Evolutionary conservation across 2,329 filamentous ascomycete genomes (phyloP).

Genomic region (Diaporthe australafricana): DNA sequence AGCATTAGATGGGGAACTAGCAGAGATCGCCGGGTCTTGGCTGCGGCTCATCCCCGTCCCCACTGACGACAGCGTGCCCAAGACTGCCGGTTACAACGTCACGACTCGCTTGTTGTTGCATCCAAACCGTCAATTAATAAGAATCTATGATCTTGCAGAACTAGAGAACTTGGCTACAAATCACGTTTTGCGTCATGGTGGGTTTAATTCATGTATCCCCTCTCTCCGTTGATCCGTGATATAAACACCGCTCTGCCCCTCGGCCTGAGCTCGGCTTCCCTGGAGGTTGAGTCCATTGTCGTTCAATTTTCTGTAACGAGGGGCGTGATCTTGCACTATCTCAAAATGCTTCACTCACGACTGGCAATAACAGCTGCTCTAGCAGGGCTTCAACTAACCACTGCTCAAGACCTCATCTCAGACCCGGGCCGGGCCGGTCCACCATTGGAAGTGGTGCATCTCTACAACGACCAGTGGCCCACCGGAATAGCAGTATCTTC

Average conservation of each 20-base stretch:
- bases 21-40: not conserved
- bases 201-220: not conserved
- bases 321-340: not conserved
- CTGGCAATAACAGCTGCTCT: not conserved
- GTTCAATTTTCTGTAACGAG: not conserved
- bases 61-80: not conserved
- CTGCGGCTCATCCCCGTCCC: slow-evolving; percentile 7
- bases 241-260: slow-evolving; percentile 2
- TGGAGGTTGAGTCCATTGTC: not conserved
- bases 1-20: not conserved
- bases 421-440: slow-evolving; percentile 47
- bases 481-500: slow-evolving; percentile 61
- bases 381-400: not conserved
- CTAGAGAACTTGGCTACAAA: not conserved
- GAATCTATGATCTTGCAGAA: not conserved
- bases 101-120: not conserved
- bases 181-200: slow-evolving; percentile 12
- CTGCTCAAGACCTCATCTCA: slow-evolving; percentile 5
- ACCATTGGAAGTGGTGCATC: slow-evolving; percentile 58
- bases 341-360: not conserved
- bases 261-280: not conserved
- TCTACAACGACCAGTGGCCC: slow-evolving; percentile 63
- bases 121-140: not conserved
- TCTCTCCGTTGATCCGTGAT: not conserved
- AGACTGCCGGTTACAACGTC: slow-evolving; percentile 22